Evolutionary conservation across 345 rosid genomes (phyloP), one percentile per base, ranked within the genome.

Genomic region (Pistacia atlantica): DNA sequence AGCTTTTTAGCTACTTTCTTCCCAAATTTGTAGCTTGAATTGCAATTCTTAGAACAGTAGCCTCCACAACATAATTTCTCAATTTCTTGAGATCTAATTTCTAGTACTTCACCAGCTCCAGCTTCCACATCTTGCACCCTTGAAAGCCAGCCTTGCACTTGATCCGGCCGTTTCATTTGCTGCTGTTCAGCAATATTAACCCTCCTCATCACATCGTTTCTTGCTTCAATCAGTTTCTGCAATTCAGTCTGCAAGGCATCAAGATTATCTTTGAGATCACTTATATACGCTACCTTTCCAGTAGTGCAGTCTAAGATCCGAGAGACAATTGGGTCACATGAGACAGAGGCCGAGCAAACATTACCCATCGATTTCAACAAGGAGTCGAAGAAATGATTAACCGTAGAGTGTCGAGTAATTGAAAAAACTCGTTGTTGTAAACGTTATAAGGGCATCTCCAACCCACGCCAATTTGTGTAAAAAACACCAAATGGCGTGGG

Each of bases 21-120:
- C 35, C 70, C 70, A 20, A 45, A 66, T 4, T 45, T 2, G 55
- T 45, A 66, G 70, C 55, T 46, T 11, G 70, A 45, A 9, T 4
- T 65, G 52, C 13, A 65, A 14, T n/a, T 35, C 69, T 38, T 42
- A 6, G 69, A 65, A 38, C 69, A 66, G 18, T 5, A 46, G 18
- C 70, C 70, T 66, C 70, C 70, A 20, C n/a, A 52, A 66, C 55
- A 66, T 11, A 66, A 66, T 66, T 66, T 66, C 55, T 46, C 18
- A 1, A 22, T 0, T 45, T 46, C n/a, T 45, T 46, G 35, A 11
- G 35, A 12, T 7, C 1, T 1, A 37, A 0, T 12, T 1, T 7
- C 3, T 4, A 11, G 4, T 14, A 66, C 13, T 12, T 45, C 33
- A 45, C 11, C 55, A 66, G 8, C 70, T 20, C 5, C 0, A 11